Evolutionary conservation across 108 stramenopile genomes (phyloP).

Genomic region (Fistulifera pelliculosa): DNA sequence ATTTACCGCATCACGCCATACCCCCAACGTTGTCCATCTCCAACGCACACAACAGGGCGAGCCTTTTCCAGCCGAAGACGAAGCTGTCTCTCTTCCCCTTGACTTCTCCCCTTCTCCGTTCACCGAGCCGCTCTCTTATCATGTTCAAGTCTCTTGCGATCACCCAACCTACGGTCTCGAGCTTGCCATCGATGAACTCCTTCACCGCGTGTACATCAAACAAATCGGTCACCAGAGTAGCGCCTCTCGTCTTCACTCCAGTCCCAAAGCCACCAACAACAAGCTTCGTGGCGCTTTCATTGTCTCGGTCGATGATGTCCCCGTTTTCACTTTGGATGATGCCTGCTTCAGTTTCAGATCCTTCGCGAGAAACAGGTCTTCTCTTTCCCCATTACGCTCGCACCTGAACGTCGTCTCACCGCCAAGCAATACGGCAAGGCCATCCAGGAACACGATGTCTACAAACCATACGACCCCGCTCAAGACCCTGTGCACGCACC

Average conservation of each 20-base stretch:
- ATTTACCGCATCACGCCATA: neutral
- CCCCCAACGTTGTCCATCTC: too few species aligned
- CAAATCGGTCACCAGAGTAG: neutral
- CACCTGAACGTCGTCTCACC: neutral
- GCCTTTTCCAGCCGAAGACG: too few species aligned
- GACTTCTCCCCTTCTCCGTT: too few species aligned
- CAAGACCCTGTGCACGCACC: neutral
- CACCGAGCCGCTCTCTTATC: too few species aligned
- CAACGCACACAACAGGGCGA: too few species aligned
- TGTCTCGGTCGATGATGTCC: neutral
- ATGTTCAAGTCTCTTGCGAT: too few species aligned
- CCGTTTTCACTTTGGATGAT: neutral
- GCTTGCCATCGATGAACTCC: too few species aligned
- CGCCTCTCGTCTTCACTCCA: neutral
- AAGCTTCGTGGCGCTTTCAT: neutral
- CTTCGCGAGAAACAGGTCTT: neutral
- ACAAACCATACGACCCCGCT: too few species aligned
- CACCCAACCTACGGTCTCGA: too few species aligned
- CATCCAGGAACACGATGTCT: neutral
- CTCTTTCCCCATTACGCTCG: neutral
- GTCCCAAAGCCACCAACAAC: too few species aligned
- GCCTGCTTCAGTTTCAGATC: neutral
- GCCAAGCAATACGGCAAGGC: neutral
- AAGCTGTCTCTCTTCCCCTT: too few species aligned
- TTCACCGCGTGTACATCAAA: too few species aligned